Evolutionary conservation across 768 basidiomycete species (phyloP).

Genomic region (Boletus pseudo-olivaceus): DNA sequence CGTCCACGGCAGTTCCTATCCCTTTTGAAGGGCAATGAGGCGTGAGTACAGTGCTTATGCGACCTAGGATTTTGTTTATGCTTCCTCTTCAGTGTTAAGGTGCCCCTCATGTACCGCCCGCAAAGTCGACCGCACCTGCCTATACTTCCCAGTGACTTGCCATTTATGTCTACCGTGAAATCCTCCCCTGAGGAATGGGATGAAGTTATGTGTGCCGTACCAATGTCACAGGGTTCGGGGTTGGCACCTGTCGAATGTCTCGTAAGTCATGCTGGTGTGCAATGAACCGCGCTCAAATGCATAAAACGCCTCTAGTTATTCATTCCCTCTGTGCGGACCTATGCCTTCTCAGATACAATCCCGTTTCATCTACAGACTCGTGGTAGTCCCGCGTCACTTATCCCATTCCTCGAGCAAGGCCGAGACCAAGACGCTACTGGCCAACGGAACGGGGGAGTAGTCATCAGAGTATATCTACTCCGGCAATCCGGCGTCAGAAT

Average conservation of each 20-base stretch:
- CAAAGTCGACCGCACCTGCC: conserved; percentile 54
- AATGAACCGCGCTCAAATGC: background rate
- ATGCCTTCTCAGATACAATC: conserved; percentile 51
- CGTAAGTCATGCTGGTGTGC: conserved; percentile 35
- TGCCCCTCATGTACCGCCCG: conserved; percentile 52
- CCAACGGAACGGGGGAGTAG: conserved; percentile 9
- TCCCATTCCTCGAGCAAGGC: conserved; percentile 39
- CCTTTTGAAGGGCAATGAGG: conserved; percentile 45
- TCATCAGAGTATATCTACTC: conserved; percentile 49
- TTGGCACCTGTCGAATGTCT: conserved; percentile 45
- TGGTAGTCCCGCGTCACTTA: conserved; percentile 43
- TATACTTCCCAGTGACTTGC: conserved; percentile 39
- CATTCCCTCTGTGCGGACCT: conserved; percentile 54
- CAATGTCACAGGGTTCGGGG: conserved; percentile 32
- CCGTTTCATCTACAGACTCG: conserved; percentile 65
- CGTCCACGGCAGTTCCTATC: conserved; percentile 38
- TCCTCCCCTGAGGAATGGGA: conserved; percentile 65
- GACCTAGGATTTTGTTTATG: background rate
- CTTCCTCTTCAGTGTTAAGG: conserved; percentile 35
- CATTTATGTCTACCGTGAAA: conserved; percentile 59
- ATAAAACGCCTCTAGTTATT: conserved; percentile 43
- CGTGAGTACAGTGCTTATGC: conserved; percentile 31
- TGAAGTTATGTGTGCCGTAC: conserved; percentile 45
- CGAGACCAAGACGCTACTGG: background rate
- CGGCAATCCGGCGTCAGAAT: conserved; percentile 46